Conservation (phyloP, 352 stramenopile species). For the Thraustochytrium striatum region DNA sequence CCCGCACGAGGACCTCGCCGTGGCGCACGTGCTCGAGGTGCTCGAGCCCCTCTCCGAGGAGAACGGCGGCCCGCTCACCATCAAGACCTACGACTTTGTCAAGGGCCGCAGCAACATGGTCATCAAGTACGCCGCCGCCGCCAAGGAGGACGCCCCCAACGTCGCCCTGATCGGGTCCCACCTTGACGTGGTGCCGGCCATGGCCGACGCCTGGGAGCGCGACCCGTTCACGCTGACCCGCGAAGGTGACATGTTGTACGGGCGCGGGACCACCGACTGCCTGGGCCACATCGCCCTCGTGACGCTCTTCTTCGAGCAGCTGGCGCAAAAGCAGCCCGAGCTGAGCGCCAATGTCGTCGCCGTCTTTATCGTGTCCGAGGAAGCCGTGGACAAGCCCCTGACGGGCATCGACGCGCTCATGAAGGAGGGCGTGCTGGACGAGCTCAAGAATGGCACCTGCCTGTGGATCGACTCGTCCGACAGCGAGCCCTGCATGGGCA, state of each 20-base stretch:
- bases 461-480: slow-evolving; percentile 86
- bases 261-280: slow-evolving; percentile 83
- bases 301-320: slow-evolving; percentile 62
- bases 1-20: slow-evolving; percentile 76
- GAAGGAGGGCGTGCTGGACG: slow-evolving; percentile 78
- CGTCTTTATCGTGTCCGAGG: slow-evolving; percentile 80
- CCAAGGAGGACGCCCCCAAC: slow-evolving; percentile 62
- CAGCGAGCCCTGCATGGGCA: slow-evolving; percentile 82
- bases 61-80: slow-evolving; percentile 63
- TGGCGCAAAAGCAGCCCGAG: slow-evolving; percentile 69
- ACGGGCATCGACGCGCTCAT: slow-evolving; percentile 76
- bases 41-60: slow-evolving; percentile 69
- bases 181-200: slow-evolving; percentile 85
- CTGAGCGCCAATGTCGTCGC: slow-evolving; percentile 71
- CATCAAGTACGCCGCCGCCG: slow-evolving; percentile 69
- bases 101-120: slow-evolving; percentile 78
- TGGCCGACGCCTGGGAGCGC: slow-evolving; percentile 75
- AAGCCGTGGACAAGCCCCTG: slow-evolving; percentile 62
- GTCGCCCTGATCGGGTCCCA: slow-evolving; percentile 77
- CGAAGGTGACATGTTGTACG: slow-evolving; percentile 82
- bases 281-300: slow-evolving; percentile 82
- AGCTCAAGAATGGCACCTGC: slow-evolving; percentile 81
- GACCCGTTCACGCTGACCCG: slow-evolving; percentile 77
- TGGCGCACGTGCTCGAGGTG: slow-evolving; percentile 73
- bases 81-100: slow-evolving; percentile 74